Evolutionary conservation across 1,139 yeast genomes (phyloP).

Genomic region (Meyerozyma athensensis): DNA sequence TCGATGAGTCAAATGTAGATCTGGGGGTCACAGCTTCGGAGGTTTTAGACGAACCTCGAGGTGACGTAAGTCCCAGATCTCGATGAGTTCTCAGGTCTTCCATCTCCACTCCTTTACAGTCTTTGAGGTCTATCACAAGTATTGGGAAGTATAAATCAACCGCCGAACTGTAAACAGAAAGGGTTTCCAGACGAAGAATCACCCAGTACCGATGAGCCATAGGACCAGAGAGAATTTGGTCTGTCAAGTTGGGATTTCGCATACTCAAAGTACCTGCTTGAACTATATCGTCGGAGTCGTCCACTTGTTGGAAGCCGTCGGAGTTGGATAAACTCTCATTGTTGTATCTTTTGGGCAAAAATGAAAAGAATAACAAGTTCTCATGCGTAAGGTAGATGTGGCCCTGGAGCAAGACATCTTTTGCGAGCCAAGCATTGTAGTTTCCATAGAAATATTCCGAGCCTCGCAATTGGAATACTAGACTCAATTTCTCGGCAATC

Average conservation of each 20-base stretch:
- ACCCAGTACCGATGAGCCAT: conserved; percentile 62
- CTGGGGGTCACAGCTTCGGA: conserved; percentile 4
- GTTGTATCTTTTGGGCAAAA: conserved; percentile 54
- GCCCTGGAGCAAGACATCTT: conserved; percentile 83
- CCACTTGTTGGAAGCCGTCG: conserved; percentile 10
- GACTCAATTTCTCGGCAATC: conserved; percentile 35
- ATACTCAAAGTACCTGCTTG: conserved; percentile 48
- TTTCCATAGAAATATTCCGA: conserved; percentile 52
- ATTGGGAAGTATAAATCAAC: conserved; percentile 81
- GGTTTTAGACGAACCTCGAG: conserved; percentile 2
- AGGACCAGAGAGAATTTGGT: conserved; percentile 31
- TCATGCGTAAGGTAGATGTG: conserved; percentile 67
- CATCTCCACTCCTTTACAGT: conserved; percentile 59
- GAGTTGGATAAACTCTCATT: background rate
- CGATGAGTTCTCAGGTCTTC: conserved; percentile 23
- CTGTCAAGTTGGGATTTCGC: conserved; percentile 44
- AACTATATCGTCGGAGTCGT: conserved; percentile 29
- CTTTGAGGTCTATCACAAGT: conserved; percentile 65
- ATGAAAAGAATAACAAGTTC: conserved; percentile 72
- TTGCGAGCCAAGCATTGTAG: conserved; percentile 73
- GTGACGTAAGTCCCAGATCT: background rate
- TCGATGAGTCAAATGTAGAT: conserved; percentile 5
- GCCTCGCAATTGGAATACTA: conserved; percentile 37
- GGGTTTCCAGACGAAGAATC: conserved; percentile 61
- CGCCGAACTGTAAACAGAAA: conserved; percentile 65